Base-by-base conservation (phyloP, 1,139 yeast species). In the Yamadazyma blattariae region DNA sequence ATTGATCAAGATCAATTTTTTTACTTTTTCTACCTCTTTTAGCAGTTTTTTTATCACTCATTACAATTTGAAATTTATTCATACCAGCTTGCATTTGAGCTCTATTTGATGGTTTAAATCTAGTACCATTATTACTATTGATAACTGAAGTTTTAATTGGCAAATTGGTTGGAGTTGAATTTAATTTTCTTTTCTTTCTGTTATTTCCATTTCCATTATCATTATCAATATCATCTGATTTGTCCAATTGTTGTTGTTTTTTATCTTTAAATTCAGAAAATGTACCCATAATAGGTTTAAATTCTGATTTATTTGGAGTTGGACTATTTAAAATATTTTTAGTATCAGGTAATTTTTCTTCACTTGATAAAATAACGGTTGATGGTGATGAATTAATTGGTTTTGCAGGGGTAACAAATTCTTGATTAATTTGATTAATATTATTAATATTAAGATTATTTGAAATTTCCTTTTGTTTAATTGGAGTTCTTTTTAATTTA, bases 11-110 rank as follows among this genome's bases (percentile, higher is more conserved):
- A 17, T 17, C 19, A 17, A 17, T 7, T 25, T 40, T 46, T 24
- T 30, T 41, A 12, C 41, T 40, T 50, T 41, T 57, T 56, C 54
- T 61, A 57, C 42, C 58, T 53, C 48, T 59, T 57, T 41, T 57
- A 56, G 46, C 65, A 64, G 64, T 64, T 44, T 66, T 72, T 29
- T 72, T 72, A 48, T 74, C 79, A 3, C 77, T 64, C 37, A 74
- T 66, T 1, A 74, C 74, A 39, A 74, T 74, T 50, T 74, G 80
- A 48, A 74, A 74, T 51, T 71, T 70, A 46, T 64, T 67, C 67
- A 68, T 66, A 8, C 74, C 74, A 4, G 66, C 66, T 51, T 64
- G 70, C 71, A 64, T 65, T 38, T 61, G 58, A 1, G 65, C 57
- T 44, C 55, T 59, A 29, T 52, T 54, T 5, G 48, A 37, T 12